These are phyloP conservation scores for Dothistroma pini DNA, from an alignment of 2,329 filamentous ascomycete species.

Conservation along the genomic window DNA sequence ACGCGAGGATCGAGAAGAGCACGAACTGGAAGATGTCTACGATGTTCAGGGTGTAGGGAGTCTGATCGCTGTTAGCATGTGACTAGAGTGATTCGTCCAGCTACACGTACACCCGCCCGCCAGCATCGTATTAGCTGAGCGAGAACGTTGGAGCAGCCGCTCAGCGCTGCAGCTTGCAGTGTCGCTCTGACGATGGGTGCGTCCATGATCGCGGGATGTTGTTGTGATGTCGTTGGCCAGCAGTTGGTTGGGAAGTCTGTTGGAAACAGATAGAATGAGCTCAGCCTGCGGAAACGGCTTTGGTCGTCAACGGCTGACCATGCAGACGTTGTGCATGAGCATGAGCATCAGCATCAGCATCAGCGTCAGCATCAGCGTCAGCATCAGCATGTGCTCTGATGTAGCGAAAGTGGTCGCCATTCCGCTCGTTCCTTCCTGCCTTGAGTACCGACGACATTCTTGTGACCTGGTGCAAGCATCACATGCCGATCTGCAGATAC, in stretches of 20 bases:
- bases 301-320: no score
- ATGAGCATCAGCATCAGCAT: no score
- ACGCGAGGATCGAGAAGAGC: slow-evolving; percentile 67
- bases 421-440: neutral
- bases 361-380: no score
- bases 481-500: neutral
- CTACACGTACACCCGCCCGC: slow-evolving; percentile 51
- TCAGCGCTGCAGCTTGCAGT: slow-evolving; percentile 63
- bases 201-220: slow-evolving; percentile 32
- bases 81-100: neutral
- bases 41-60: slow-evolving; percentile 56
- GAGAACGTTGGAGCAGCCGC: slow-evolving; percentile 66
- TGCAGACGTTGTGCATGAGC: no score
- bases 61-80: slow-evolving; percentile 10
- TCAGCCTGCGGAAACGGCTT: neutral
- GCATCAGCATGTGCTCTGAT: no score
- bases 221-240: neutral
- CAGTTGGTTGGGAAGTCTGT: neutral
- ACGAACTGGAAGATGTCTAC: slow-evolving; percentile 68
- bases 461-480: neutral
- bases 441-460: neutral
- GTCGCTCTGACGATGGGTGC: slow-evolving; percentile 58
- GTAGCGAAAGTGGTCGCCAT: neutral
- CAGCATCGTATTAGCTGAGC: slow-evolving; percentile 68
- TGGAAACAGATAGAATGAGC: neutral